phyloP scores from a whole-genome alignment of 2,329 filamentous ascomycete species.

The Xylariaceae sp. region DNA sequence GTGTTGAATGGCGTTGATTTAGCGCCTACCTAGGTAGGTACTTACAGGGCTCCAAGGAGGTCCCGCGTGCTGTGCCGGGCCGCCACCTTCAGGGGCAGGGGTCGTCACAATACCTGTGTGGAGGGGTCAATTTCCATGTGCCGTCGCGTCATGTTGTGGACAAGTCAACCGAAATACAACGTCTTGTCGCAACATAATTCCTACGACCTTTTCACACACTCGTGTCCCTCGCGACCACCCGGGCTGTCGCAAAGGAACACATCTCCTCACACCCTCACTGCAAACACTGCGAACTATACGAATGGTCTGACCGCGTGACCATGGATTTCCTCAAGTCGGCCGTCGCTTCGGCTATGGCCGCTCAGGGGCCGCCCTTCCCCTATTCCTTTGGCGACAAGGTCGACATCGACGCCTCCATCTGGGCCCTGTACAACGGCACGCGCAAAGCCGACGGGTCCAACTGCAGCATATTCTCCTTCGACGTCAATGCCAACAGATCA shows the following conservation, averaged over 20 bases:
- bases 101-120: background rate
- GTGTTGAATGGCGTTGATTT: too few species aligned
- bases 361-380: constrained; percentile 88
- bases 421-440: constrained; percentile 93
- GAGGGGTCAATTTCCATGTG: constrained; percentile 11
- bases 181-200: constrained; percentile 2
- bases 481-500: constrained; percentile 76
- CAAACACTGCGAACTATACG: background rate
- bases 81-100: too few species aligned
- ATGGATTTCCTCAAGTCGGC: constrained; percentile 99
- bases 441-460: constrained; percentile 89
- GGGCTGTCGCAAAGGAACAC: too few species aligned
- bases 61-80: too few species aligned
- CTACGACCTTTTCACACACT: background rate
- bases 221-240: background rate
- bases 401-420: constrained; percentile 89
- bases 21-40: too few species aligned
- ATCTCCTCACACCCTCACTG: too few species aligned
- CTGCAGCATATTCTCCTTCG: constrained; percentile 97
- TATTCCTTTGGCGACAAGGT: constrained; percentile 92
- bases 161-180: constrained; percentile 8
- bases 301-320: constrained; percentile 19
- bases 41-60: too few species aligned
- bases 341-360: constrained; percentile 85
- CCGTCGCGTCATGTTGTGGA: constrained; percentile 1